phyloP scores from a whole-genome alignment of 768 basidiomycete genomes.

The Suillus subalutaceus region DNA sequence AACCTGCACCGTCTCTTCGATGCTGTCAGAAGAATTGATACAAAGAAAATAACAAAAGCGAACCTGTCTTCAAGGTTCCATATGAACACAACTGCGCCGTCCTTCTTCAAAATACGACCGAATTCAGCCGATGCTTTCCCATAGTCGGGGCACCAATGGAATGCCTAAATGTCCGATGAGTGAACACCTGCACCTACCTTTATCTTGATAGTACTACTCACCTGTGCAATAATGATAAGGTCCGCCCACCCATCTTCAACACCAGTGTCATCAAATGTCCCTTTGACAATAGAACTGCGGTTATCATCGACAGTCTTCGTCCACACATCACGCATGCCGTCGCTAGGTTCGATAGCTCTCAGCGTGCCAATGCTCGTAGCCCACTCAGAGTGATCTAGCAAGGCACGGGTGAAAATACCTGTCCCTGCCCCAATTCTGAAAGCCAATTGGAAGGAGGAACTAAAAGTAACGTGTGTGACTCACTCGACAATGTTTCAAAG shows the following conservation, averaged over 20 bases:
- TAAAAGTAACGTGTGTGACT: conserved; percentile 23
- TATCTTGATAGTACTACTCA: conserved; percentile 25
- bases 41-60: conserved; percentile 10
- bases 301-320: conserved; percentile 52
- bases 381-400: conserved; percentile 68
- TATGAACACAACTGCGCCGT: conserved; percentile 70
- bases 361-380: conserved; percentile 52
- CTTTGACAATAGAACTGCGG: conserved; percentile 58
- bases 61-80: conserved; percentile 93
- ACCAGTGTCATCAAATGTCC: conserved; percentile 70
- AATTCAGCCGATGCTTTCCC: conserved; percentile 75
- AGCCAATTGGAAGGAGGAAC: conserved; percentile 10
- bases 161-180: conserved; percentile 57
- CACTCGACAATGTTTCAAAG: conserved; percentile 75
- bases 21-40: neutral
- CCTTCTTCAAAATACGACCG: conserved; percentile 75
- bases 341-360: conserved; percentile 80
- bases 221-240: conserved; percentile 77
- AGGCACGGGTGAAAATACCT: conserved; percentile 85
- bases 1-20: conserved; percentile 58
- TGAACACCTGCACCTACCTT: neutral
- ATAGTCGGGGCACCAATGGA: conserved; percentile 91
- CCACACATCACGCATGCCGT: conserved; percentile 84
- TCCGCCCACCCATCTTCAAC: conserved; percentile 74
- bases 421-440: conserved; percentile 81